These are phyloP conservation scores for Porcisia deanei DNA, from an alignment of 208 protist genomes.

Conservation along the genomic window DNA sequence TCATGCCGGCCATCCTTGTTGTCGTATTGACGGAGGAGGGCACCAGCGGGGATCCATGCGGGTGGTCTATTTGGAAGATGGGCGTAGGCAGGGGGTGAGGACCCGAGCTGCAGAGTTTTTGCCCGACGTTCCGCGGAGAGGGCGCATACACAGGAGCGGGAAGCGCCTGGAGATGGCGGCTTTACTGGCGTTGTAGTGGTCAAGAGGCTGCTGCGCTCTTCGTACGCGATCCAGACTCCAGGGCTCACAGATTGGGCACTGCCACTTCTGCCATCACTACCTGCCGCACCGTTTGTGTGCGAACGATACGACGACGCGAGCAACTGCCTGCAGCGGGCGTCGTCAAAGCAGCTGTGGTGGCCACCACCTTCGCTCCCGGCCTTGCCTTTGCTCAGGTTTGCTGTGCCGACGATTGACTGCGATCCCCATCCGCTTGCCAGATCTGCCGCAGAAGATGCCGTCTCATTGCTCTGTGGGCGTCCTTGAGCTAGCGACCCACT, in stretches of 20 bases:
- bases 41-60: not conserved
- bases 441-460: not conserved
- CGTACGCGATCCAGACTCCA: conserved; percentile 26
- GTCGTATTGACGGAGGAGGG: not conserved
- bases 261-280: not conserved
- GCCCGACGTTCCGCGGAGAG: not conserved
- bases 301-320: not conserved
- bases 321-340: conserved; percentile 3
- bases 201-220: conserved; percentile 19
- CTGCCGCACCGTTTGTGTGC: not conserved
- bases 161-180: not conserved
- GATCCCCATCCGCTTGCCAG: not conserved
- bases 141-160: not conserved
- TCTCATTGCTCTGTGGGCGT: not conserved
- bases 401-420: not conserved
- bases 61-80: not conserved
- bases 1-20: not conserved
- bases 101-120: not conserved
- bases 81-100: not conserved
- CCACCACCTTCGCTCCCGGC: not conserved
- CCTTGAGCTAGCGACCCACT: not conserved
- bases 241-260: conserved; percentile 4
- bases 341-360: not conserved
- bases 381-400: not conserved
- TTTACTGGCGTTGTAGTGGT: not conserved